A percentile compares a stretch with the other conserved stretches of the same genome.
Evolutionary conservation across 768 basidiomycete genomes (phyloP).

Genomic region (Favolaschia claudopus): DNA sequence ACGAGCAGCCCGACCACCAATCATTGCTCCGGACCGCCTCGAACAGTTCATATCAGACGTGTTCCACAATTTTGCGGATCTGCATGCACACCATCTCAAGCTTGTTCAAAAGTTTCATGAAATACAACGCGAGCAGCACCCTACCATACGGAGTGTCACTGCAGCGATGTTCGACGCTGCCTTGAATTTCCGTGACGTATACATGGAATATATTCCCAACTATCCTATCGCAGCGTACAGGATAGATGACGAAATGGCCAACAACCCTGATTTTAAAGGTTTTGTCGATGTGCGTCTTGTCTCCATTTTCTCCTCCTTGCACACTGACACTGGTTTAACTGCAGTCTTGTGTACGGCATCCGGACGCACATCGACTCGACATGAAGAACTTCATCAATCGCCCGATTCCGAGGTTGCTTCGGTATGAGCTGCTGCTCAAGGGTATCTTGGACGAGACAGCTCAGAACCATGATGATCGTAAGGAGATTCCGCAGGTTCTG

Average conservation of each 20-base stretch:
- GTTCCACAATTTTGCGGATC: slow-evolving; percentile 85
- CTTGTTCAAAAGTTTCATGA: slow-evolving; percentile 85
- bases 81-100: slow-evolving; percentile 76
- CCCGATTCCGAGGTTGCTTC: slow-evolving; percentile 87
- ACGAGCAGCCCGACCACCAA: slow-evolving; percentile 74
- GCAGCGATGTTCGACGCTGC: slow-evolving; percentile 89
- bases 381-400: slow-evolving; percentile 95
- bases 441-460: slow-evolving; percentile 81
- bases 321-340: neutral
- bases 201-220: slow-evolving; percentile 93
- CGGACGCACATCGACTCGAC: slow-evolving; percentile 82
- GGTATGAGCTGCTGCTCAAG: slow-evolving; percentile 87
- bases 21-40: slow-evolving; percentile 75
- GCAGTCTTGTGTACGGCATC: slow-evolving; percentile 58
- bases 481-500: slow-evolving; percentile 84
- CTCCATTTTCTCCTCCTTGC: too few species aligned
- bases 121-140: slow-evolving; percentile 89
- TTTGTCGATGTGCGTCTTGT: too few species aligned
- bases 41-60: slow-evolving; percentile 85
- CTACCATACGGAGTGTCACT: slow-evolving; percentile 78
- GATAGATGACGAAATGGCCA: slow-evolving; percentile 88
- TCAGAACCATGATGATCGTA: slow-evolving; percentile 77
- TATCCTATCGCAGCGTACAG: slow-evolving; percentile 91
- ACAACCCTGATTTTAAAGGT: slow-evolving; percentile 78
- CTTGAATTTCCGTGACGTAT: slow-evolving; percentile 90